These are phyloP conservation scores for Termitomyces sp. DNA, from an alignment of 1,284 basidiomycete species.

Conservation along the genomic window DNA sequence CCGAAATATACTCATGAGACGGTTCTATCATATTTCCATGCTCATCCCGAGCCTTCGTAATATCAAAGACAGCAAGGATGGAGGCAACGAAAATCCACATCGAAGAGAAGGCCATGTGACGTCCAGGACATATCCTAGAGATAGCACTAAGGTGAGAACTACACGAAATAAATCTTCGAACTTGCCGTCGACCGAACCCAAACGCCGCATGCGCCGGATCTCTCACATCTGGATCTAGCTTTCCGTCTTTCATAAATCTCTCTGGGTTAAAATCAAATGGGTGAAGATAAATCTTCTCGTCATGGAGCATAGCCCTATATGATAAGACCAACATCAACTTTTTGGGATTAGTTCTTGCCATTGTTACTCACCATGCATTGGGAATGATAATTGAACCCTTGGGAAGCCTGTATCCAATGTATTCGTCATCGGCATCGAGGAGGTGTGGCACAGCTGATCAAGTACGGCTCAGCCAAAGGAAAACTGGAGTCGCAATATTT, in stretches of 20 bases:
- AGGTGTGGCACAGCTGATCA: no score
- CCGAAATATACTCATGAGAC: conserved; percentile 27
- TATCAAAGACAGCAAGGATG: conserved; percentile 33
- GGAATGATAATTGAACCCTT: no score
- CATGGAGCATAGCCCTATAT: conserved; percentile 35
- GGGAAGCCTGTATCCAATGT: no score
- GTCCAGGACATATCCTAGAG: conserved; percentile 35
- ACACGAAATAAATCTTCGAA: background rate
- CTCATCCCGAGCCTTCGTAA: conserved; percentile 32
- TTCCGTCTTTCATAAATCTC: conserved; percentile 24
- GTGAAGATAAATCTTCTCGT: conserved; percentile 32
- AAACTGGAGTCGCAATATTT: no score
- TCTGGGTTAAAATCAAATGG: conserved; percentile 34
- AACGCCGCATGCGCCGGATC: conserved; percentile 14
- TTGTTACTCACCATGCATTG: no score
- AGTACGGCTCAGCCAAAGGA: no score
- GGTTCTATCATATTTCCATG: conserved; percentile 34
- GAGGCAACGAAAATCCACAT: conserved; percentile 37
- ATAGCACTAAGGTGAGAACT: conserved; percentile 13
- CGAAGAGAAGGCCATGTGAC: conserved; percentile 32
- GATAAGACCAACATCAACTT: background rate
- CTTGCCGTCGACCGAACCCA: conserved; percentile 17
- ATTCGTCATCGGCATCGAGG: conserved; percentile 25
- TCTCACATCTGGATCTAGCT: conserved; percentile 8
- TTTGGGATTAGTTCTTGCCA: background rate